phyloP scores from a whole-genome alignment of 2,329 filamentous ascomycete genomes.

The Sarocladium kiliense region DNA sequence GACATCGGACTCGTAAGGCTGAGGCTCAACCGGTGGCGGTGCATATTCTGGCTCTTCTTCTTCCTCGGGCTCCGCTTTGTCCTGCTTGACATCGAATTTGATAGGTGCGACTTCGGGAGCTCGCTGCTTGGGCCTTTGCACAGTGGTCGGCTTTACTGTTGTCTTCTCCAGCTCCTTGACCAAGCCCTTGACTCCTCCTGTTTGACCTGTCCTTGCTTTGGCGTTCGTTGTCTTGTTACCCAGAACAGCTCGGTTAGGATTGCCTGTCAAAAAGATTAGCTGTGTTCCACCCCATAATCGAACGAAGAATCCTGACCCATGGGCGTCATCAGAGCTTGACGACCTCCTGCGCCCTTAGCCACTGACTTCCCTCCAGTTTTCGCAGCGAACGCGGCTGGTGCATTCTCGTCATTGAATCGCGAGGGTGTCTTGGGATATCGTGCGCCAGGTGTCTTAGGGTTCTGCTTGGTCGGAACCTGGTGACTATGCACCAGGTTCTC shows the following conservation, averaged over 20 bases:
- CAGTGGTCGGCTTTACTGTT: constrained; percentile 52
- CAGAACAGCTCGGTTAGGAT: constrained; percentile 69
- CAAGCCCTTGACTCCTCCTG: constrained; percentile 56
- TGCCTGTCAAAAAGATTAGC: constrained; percentile 16
- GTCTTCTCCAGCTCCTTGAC: constrained; percentile 59
- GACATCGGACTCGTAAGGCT: constrained; percentile 65
- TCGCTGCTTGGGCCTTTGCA: constrained; percentile 48
- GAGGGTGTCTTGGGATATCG: constrained; percentile 79
- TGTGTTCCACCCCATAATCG: not conserved
- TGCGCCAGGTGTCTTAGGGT: constrained; percentile 76
- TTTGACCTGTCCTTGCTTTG: constrained; percentile 66
- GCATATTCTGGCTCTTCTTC: constrained; percentile 86
- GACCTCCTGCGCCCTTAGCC: constrained; percentile 42
- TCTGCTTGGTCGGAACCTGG: constrained; percentile 68
- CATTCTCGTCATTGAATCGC: constrained; percentile 81
- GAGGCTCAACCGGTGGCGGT: constrained; percentile 61
- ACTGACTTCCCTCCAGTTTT: constrained; percentile 46
- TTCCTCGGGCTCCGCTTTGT: constrained; percentile 38
- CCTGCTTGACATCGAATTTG: constrained; percentile 59
- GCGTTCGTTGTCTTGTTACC: constrained; percentile 97
- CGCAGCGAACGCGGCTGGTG: constrained; percentile 31
- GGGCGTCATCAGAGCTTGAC: constrained; percentile 67
- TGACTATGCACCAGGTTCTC: constrained; percentile 79
- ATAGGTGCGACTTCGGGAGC: constrained; percentile 39
- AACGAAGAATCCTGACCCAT: constrained; percentile 53